Base-by-base conservation (phyloP, 2,329 filamentous ascomycete genomes). In the Helminthosporium solani region DNA sequence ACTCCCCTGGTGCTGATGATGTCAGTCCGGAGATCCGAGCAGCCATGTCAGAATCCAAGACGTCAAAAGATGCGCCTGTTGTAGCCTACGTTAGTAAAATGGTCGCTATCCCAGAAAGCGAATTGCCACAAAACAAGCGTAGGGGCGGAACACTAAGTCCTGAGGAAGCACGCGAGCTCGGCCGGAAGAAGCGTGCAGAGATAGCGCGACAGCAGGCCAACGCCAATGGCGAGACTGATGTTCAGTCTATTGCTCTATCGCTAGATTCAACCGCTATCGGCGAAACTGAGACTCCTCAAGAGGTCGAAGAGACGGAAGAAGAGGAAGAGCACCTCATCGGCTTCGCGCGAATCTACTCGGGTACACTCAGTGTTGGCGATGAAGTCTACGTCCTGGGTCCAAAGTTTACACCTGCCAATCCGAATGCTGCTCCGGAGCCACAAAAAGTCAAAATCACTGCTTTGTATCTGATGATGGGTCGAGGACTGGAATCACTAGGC, bases 1-100 rank as follows among this genome's bases (percentile, higher is more conserved):
- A 82, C 7, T 94, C 90, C 0, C 92, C 94, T 1, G 92, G 90
- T 0, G 78, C 85, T 2, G 79, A 83, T 2, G 78, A 83, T 57
- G 84, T 97, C 36, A 83, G 88, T 42, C 73, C 80, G 1, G 73
- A 77, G 6, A 74, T 97, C 43, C 86, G 83, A 57, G 77, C 87
- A n/a, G 89, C 92, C 4, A 92, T 97, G 85, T 73, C 87, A 2
- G 78, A 84, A 0, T 96, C 95, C 65, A 88, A 87, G 61, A 82
- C 82, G 3, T 78, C 78, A 0, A 77, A 81, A 31, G 78, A 84
- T 0, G 86, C 87, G 46, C 91, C 92, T 0, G 84, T 95, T 0
- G 89, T 99, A 1, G 92, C 89, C 7, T 99, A 96, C 56, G 88
- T 99, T 50, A 97, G 92, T 73, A 99, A 99, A 69, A 96, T 99